Evolutionary conservation across 345 rosid genomes (phyloP), one percentile per base, ranked within the genome.

Genomic region (Bruguiera gymnorhiza): DNA sequence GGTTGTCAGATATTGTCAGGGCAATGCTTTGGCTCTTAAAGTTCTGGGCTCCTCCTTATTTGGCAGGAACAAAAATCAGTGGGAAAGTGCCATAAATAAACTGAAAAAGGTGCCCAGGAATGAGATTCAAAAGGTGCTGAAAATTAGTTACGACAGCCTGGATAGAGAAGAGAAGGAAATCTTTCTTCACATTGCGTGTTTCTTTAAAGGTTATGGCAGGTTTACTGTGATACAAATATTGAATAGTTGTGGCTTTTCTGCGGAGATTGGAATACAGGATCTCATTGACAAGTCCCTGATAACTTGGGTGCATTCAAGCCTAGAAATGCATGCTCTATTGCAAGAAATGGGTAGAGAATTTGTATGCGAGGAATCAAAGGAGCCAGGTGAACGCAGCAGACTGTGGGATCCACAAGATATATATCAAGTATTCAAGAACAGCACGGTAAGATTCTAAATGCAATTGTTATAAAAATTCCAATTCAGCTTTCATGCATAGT

Each of bases 261-360:
- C 23, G 4, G 30, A 65, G 16, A 55, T 6, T 29, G 26, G 21
- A 20, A n/a, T 72, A 1, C 23, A 21, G 6, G 31, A 4, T 58
- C 64, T 73, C 1, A 26, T 23, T 27, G 70, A 65, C 2, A 73
- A 59, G 66, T 60, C 60, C 24, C 66, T 66, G 4, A 20, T 73
- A 20, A 65, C 31, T 1, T 8, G 23, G 21, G 18, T 6, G 10
- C 2, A 8, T 21, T 4, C 16, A 0, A 1, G 1, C 29, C 39
- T 36, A 36, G 2, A 36, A 36, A 36, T 36, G 39, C 39, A 36
- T 8, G 39, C 8, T 36, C 39, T 36, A 36, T 36, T 36, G 2
- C 39, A 36, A 36, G 39, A 31, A 36, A 7, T 36, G 39, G 10
- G 39, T 7, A 36, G 43, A 9, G 43, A 36, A 6, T 8, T 36